Percentiles rank a stretch among this genome's conserved stretches.
These are phyloP conservation scores for Talaromyces sp. DNA, from an alignment of 2,329 filamentous ascomycete genomes.

Conservation along the genomic window DNA sequence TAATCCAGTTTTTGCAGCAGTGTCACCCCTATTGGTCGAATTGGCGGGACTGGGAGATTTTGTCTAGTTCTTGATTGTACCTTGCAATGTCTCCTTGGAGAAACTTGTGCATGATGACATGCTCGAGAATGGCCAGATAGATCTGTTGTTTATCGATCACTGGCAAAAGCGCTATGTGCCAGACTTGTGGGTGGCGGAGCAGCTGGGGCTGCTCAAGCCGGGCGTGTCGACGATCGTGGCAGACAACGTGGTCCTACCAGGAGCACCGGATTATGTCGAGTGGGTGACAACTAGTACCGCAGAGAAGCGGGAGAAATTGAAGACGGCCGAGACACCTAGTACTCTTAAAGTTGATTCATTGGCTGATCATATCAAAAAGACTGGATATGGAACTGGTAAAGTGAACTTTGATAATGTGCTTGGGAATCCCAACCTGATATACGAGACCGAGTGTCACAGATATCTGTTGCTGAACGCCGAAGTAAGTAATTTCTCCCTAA, in stretches of 20 bases:
- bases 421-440: not conserved
- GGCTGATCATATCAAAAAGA: not conserved
- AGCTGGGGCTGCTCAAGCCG: not conserved
- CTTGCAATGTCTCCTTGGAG: slow-evolving; percentile 60
- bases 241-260: slow-evolving; percentile 1
- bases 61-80: slow-evolving; percentile 66
- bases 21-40: slow-evolving; percentile 65
- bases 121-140: slow-evolving; percentile 42
- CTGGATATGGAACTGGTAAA: not conserved
- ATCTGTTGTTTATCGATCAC: slow-evolving; percentile 1
- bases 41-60: slow-evolving; percentile 67
- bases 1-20: slow-evolving; percentile 68
- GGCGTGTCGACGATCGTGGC: not conserved
- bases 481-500: not conserved
- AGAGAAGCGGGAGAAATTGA: slow-evolving; percentile 1
- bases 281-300: not conserved
- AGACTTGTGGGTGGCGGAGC: not conserved
- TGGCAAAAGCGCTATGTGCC: slow-evolving; percentile 1
- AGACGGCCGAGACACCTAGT: not conserved
- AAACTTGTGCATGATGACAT: slow-evolving; percentile 52
- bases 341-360: not conserved
- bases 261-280: slow-evolving; percentile 3
- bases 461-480: not conserved
- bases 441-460: not conserved
- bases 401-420: not conserved